Evolutionary conservation across 2,329 filamentous ascomycete genomes (phyloP), one percentile per base, ranked within the genome.

Genomic region (Thielaviopsis punctulata): DNA sequence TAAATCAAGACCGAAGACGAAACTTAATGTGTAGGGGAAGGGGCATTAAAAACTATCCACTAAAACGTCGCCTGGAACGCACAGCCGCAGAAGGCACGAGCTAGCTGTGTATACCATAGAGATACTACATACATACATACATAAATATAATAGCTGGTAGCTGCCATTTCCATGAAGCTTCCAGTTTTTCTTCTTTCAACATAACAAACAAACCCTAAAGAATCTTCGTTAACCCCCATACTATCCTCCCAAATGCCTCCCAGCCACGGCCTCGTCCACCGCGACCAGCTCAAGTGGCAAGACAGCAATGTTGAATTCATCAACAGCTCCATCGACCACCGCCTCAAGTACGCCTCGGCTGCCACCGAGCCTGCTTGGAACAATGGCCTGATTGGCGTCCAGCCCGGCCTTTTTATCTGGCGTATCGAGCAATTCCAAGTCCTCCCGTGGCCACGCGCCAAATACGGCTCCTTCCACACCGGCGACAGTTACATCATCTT

Each of bases 401-500:
- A 65, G 13, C 62, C 76, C 0, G 80, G 79, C 0, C 68, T 84
- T 2, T 67, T 68, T 56, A 66, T 83, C 56, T 84, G 79, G 80
- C 77, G 80, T 56, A 79, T 84, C 57, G 79, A 84, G 60, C 66
- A 80, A 51, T 84, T 84, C 58, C 67, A 79, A 59, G 78, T 84
- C 4, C 66, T 82, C 24, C 65, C 75, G 2, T 80, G 77, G 75
- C 77, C 79, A 1, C 66, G 68, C 53, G 65, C 73, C 15, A 69
- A 70, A 45, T 68, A 75, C 52, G 79, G 80, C 49, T 67, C 75
- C 48, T 84, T 84, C 62, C 75, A 76, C 63, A 76, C 83, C 48
- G 80, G 80, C 25, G 80, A 84, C 62, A 82, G 78, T 64, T 84
- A 79, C 61, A 80, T 84, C 54, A 66, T 84, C 3, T 68, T 84